Evolutionary conservation across 2,329 filamentous ascomycete species (phyloP).

Genomic region (Epichloe gansuensis): DNA sequence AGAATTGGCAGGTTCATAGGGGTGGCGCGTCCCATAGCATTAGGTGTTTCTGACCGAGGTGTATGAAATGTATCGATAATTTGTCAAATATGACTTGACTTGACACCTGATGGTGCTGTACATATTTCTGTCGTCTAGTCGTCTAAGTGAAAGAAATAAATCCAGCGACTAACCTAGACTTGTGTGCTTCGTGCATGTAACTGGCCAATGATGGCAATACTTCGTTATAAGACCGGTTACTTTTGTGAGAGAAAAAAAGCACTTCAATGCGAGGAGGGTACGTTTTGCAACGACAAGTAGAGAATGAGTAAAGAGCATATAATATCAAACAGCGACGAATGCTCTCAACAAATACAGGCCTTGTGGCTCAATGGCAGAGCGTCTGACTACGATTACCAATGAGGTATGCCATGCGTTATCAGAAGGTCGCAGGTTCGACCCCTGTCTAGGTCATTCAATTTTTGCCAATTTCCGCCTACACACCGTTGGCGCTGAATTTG

Average conservation of each 20-base stretch:
- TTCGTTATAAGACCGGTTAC: too few species aligned
- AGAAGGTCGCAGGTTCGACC: slow-evolving; percentile 16
- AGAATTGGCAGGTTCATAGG: slow-evolving; percentile 18
- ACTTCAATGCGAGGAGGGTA: too few species aligned
- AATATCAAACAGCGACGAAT: fast-evolving
- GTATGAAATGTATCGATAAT: neutral
- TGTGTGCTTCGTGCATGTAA: too few species aligned
- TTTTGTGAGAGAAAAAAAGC: too few species aligned
- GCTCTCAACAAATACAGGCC: slow-evolving; percentile 3
- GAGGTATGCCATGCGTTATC: slow-evolving; percentile 4
- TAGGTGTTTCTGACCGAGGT: neutral
- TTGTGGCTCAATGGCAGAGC: slow-evolving; percentile 30
- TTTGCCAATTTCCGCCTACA: neutral
- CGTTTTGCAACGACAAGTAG: too few species aligned
- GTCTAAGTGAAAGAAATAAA: too few species aligned
- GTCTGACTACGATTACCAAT: slow-evolving; percentile 27
- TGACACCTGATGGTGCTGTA: too few species aligned
- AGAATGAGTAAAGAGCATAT: neutral
- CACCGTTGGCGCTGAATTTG: too few species aligned
- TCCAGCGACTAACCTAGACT: too few species aligned
- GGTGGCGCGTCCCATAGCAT: neutral
- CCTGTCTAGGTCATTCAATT: slow-evolving; percentile 11
- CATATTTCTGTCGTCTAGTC: too few species aligned
- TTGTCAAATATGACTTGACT: neutral
- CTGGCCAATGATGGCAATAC: too few species aligned